Percentiles rank a stretch among this genome's conserved stretches.
Conservation (phyloP, 371 early-diverging fungal species). For the Synchytrium microbalum region DNA sequence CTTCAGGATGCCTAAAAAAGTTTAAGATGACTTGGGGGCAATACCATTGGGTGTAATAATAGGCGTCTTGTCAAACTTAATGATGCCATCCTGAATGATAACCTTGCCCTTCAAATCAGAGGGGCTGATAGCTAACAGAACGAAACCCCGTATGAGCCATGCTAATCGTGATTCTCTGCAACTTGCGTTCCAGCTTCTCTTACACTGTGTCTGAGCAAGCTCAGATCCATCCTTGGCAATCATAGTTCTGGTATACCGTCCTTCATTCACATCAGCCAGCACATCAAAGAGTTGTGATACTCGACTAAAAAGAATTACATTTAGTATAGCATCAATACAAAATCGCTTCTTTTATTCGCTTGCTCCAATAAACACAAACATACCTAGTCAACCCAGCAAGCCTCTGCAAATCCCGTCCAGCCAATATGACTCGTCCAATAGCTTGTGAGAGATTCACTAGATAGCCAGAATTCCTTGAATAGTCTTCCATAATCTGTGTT, state of each 20-base stretch:
- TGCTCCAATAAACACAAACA: conserved; percentile 32
- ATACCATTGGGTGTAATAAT: conserved; percentile 42
- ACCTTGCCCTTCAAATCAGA: conserved; percentile 6
- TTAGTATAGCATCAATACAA: no score
- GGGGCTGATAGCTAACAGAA: neutral
- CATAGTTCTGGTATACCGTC: conserved; percentile 6
- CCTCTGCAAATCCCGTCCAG: conserved; percentile 19
- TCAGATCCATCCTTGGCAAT: neutral
- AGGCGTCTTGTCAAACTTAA: conserved; percentile 30
- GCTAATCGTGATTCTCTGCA: no score
- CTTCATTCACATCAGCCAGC: conserved; percentile 14
- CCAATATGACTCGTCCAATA: conserved; percentile 66
- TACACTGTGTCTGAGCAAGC: neutral
- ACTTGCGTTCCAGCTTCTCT: neutral
- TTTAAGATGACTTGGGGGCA: no score
- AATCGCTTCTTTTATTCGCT: no score
- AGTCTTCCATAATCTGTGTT: conserved; percentile 78
- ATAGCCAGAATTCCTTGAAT: conserved; percentile 77
- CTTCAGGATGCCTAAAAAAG: no score
- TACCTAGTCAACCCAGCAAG: conserved; percentile 21
- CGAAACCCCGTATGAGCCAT: no score
- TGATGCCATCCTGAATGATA: conserved; percentile 3
- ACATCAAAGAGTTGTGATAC: conserved; percentile 31
- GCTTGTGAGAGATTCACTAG: conserved; percentile 80
- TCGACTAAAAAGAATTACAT: conserved; percentile 17